These are phyloP conservation scores for Penstemon eatonii DNA, from an alignment of 257 asterid genomes.

Conservation along the genomic window DNA sequence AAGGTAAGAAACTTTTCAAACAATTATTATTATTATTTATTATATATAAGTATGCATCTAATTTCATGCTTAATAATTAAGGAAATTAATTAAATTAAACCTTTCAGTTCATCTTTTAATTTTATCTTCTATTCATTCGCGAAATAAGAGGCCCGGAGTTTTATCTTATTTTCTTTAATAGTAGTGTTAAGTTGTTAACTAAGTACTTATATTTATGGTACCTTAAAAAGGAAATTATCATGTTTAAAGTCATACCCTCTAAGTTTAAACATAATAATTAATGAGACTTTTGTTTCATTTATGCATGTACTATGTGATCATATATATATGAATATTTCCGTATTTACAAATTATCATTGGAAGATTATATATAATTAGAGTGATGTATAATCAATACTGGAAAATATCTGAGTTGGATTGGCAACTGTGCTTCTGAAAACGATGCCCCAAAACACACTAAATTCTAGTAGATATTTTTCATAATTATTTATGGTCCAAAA, in stretches of 20 bases:
- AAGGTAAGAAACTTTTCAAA: slow-evolving; percentile 21
- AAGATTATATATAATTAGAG: no score
- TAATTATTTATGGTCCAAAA: slow-evolving; percentile 42
- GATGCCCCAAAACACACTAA: slow-evolving; percentile 29
- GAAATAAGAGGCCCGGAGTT: no score
- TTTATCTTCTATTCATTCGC: no score
- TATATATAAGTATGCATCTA: neutral
- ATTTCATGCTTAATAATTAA: neutral
- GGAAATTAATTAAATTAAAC: neutral
- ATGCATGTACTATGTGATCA: neutral
- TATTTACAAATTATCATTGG: neutral
- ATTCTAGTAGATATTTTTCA: slow-evolving; percentile 44
- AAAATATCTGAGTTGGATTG: slow-evolving; percentile 29
- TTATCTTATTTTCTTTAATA: no score
- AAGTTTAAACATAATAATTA: no score
- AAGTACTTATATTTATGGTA: no score
- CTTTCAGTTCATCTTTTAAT: no score
- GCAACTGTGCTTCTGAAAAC: slow-evolving; percentile 41
- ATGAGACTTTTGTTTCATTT: neutral
- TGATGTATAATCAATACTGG: neutral
- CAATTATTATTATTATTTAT: neutral
- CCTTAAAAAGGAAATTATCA: no score
- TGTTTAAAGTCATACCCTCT: no score
- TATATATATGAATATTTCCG: neutral
- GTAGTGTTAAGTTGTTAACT: no score